A percentile compares a stretch with the other conserved stretches of the same genome.
These are phyloP conservation scores for Clathrospora elynae DNA, from an alignment of 2,329 filamentous ascomycete genomes.

Conservation along the genomic window DNA sequence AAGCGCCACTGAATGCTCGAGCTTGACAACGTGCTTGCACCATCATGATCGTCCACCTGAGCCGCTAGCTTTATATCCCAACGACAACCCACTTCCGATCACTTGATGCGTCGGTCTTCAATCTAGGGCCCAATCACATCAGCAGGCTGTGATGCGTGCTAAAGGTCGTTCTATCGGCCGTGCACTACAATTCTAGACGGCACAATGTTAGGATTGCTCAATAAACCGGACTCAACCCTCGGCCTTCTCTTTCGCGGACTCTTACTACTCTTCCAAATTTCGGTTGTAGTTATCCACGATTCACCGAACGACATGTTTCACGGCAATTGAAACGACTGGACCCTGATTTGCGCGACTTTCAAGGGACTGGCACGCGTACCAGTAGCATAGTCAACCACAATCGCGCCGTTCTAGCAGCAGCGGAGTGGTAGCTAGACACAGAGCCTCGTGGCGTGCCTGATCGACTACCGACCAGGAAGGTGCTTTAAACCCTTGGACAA, in stretches of 20 bases:
- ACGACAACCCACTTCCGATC: too few relatives aligned
- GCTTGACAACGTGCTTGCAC: slow-evolving; percentile 7
- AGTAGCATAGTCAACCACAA: neutral
- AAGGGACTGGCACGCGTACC: slow-evolving; percentile 5
- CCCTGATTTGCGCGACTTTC: slow-evolving; percentile 5
- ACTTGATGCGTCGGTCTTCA: neutral
- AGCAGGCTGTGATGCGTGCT: slow-evolving; percentile 12
- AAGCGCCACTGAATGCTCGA: slow-evolving; percentile 8
- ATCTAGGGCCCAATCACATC: slow-evolving; percentile 11
- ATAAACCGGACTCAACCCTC: too few relatives aligned
- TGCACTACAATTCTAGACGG: slow-evolving; percentile 3
- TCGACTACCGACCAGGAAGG: slow-evolving; percentile 24
- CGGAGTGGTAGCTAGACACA: slow-evolving; percentile 10
- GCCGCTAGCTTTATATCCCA: slow-evolving; percentile 4
- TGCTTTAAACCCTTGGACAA: slow-evolving; percentile 7
- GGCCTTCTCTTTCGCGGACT: too few relatives aligned
- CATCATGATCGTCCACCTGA: slow-evolving; percentile 6
- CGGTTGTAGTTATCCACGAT: too few relatives aligned
- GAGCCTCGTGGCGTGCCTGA: slow-evolving; percentile 11
- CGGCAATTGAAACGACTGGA: too few relatives aligned
- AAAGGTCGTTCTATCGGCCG: slow-evolving; percentile 8
- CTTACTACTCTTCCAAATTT: too few relatives aligned
- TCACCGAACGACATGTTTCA: too few relatives aligned
- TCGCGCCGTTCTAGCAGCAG: slow-evolving; percentile 9
- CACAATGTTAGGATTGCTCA: too few relatives aligned